Evolutionary conservation across 345 rosid species (phyloP).

Genomic region (Salix koriyanagi): DNA sequence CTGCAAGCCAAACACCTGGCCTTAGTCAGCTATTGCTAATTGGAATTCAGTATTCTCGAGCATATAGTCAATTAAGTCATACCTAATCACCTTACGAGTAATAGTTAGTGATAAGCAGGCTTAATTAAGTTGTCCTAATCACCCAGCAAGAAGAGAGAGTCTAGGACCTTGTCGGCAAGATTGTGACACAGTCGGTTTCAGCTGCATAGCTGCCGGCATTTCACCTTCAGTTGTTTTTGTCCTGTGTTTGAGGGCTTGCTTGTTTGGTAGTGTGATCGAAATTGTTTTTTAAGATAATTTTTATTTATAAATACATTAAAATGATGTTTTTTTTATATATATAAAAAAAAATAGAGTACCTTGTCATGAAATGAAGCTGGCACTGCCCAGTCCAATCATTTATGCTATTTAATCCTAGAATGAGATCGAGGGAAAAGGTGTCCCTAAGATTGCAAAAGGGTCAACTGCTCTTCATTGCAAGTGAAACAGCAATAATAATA

Average conservation of each 20-base stretch:
- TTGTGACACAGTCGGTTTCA: too few species aligned
- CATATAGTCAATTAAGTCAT: background rate
- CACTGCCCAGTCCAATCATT: background rate
- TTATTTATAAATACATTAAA: too few species aligned
- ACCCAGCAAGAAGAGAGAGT: background rate
- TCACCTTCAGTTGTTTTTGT: too few species aligned
- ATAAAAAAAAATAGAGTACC: background rate
- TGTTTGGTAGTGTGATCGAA: too few species aligned
- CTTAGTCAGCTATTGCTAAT: background rate
- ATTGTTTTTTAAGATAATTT: too few species aligned
- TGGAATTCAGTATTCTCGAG: background rate
- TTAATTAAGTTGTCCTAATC: background rate
- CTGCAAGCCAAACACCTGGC: background rate
- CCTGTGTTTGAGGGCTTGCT: too few species aligned
- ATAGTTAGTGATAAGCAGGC: background rate
- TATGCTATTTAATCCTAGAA: background rate
- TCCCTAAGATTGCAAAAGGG: background rate
- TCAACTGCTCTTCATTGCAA: slow-evolving; percentile 7
- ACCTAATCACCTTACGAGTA: background rate
- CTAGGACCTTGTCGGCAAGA: background rate
- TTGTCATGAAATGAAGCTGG: background rate
- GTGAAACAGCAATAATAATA: background rate
- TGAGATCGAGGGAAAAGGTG: background rate
- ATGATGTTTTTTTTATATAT: too few species aligned
- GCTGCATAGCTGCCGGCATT: too few species aligned